These are phyloP conservation scores for Paulownia fortunei DNA, from an alignment of 257 asterid genomes.

Conservation along the genomic window DNA sequence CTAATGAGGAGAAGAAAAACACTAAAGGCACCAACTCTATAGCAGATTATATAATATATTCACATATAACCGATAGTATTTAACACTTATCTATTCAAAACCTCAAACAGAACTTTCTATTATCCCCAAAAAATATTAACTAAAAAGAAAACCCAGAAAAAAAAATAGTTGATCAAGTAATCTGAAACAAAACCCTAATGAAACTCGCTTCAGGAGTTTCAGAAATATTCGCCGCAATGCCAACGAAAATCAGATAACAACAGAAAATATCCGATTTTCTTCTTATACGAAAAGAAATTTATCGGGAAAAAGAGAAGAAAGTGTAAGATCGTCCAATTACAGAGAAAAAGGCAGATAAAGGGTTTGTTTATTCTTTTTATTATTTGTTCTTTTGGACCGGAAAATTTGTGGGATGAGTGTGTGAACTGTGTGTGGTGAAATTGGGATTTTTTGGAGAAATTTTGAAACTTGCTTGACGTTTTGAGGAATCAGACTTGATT, in stretches of 20 bases:
- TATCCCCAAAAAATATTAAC: not conserved
- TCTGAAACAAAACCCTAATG: conserved; percentile 56
- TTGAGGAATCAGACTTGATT: conserved; percentile 52
- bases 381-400: not conserved
- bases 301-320: conserved; percentile 22
- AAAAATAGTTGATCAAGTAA: conserved; percentile 43
- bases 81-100: conserved; percentile 26
- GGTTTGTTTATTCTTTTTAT: not conserved
- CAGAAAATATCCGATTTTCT: conserved; percentile 22
- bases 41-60: conserved; percentile 16
- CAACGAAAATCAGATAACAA: conserved; percentile 32
- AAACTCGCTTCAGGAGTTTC: conserved; percentile 27
- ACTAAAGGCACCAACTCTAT: conserved; percentile 13
- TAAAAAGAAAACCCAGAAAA: conserved; percentile 16
- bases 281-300: conserved; percentile 9
- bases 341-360: conserved; percentile 19
- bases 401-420: conserved; percentile 22
- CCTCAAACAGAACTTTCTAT: conserved; percentile 16
- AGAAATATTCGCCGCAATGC: conserved; percentile 48
- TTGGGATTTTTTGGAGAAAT: conserved; percentile 35
- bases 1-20: conserved; percentile 18
- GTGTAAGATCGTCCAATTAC: conserved; percentile 42
- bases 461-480: conserved; percentile 51
- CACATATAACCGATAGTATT: conserved; percentile 11
- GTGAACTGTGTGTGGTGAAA: conserved; percentile 25